phyloP scores from a whole-genome alignment of 2,329 filamentous ascomycete genomes.

The Penicillium griseofulvum region DNA sequence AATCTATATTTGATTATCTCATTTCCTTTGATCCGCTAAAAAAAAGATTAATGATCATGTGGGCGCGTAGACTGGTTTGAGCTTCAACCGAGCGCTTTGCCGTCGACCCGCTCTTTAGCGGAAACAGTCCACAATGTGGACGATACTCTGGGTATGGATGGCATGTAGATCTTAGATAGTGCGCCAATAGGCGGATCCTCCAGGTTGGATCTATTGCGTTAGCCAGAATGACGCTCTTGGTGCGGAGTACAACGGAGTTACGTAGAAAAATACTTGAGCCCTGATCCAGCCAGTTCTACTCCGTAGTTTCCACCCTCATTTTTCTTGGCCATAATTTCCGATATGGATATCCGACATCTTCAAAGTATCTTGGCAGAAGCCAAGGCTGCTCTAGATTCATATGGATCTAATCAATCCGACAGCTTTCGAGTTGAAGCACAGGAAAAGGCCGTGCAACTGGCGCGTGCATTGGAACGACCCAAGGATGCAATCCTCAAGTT shows the following conservation, averaged over 20 bases:
- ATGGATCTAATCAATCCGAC: slow-evolving; percentile 10
- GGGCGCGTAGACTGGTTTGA: not conserved
- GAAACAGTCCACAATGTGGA: not conserved
- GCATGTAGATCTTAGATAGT: not conserved
- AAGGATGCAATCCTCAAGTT: slow-evolving; percentile 22
- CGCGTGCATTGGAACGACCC: slow-evolving; percentile 19
- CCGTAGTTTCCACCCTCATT: not conserved
- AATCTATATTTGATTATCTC: no score
- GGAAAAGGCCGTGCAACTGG: slow-evolving; percentile 14
- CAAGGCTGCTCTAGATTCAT: slow-evolving; percentile 8
- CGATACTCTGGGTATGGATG: not conserved
- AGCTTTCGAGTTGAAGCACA: slow-evolving; percentile 13
- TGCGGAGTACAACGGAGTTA: no score
- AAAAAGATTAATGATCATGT: not conserved
- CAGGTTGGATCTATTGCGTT: not conserved
- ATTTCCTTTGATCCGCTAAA: no score
- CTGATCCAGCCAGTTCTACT: not conserved
- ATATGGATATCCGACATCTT: slow-evolving; percentile 13
- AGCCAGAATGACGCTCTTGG: no score
- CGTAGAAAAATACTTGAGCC: not conserved
- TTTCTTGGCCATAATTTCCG: not conserved
- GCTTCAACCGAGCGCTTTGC: not conserved
- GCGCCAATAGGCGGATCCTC: not conserved
- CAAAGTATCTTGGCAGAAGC: slow-evolving; percentile 6
- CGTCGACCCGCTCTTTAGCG: not conserved